A percentile compares a stretch with the other conserved stretches of the same genome.
Evolutionary conservation across 306 rosid species (phyloP).

Genomic region (Urtica urens): DNA sequence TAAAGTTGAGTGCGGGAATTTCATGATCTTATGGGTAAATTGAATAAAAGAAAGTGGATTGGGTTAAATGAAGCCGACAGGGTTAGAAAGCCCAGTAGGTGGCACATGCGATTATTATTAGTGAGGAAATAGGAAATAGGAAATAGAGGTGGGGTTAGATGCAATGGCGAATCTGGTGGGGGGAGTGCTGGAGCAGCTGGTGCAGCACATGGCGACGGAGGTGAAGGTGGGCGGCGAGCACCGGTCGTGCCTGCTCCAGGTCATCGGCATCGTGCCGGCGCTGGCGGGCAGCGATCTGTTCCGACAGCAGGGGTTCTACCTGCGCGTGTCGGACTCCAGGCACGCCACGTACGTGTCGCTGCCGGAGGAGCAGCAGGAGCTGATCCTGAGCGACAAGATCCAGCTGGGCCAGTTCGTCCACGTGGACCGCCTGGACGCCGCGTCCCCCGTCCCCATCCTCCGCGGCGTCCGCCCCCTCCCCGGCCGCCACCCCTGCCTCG

Average conservation of each 20-base stretch:
- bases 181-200: constrained; percentile 83
- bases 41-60: no score
- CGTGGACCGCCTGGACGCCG: constrained; percentile 76
- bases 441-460: constrained; percentile 87
- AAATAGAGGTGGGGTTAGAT: no score
- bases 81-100: no score
- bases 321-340: constrained; percentile 92
- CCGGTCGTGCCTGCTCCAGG: constrained; percentile 81
- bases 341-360: constrained; percentile 93
- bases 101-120: no score
- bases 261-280: constrained; percentile 93
- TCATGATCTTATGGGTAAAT: no score
- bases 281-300: constrained; percentile 84
- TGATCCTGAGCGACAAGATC: constrained; percentile 92
- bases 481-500: constrained; percentile 88
- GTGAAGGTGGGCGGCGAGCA: constrained; percentile 88
- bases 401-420: constrained; percentile 90
- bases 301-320: constrained; percentile 82
- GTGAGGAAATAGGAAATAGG: no score
- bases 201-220: constrained; percentile 95
- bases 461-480: constrained; percentile 89
- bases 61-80: no score
- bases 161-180: constrained; percentile 99
- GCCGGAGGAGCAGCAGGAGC: constrained; percentile 89
- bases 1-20: no score